Evolutionary conservation across 129 eudicot genomes (phyloP), one percentile per base, ranked within the genome.

Genomic region (Solidago caesia): DNA sequence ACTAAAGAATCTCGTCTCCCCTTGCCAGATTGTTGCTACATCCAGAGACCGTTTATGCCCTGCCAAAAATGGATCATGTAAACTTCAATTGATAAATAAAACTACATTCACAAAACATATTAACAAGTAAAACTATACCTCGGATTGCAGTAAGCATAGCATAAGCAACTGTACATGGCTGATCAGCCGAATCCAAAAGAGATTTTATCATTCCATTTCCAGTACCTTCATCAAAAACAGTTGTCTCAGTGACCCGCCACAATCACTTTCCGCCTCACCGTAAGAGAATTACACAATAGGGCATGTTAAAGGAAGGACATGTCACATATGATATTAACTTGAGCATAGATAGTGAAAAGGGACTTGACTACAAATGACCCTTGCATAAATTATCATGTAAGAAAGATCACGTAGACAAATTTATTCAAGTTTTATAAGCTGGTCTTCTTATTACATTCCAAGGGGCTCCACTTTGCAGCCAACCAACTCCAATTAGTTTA

Each of bases 121-220:
- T 25, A 52, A 51, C 6, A 78, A 14, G 11, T 42, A 70, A 63
- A 57, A 78, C 6, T 70, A 68, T 48, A 93, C 97, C 98, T 83
- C 85, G 91, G 75, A 93, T 86, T 60, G 83, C 77, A 7, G 92
- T 83, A 86, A 81, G 46, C 67, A 39, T 63, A 63, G 67, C 68
- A 2, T 63, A 63, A 80, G 81, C 76, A 72, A 89, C 82, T 81
- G 89, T 76, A 90, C 96, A 94, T 25, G 98, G 96, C 72, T 86
- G 78, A 77, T 97, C 96, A 85, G 84, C 95, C 0, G 91, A 85
- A 87, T 93, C 91, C 46, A 93, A 82, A 78, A 94, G 96, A 53
- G 98, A 90, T 81, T 90, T 94, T 73, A 77, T 91, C 98, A 94
- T 88, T 68, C 98, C 98, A 82, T 94, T 90, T 74, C 96, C 96